Evolutionary conservation across 2,329 filamentous ascomycete genomes (phyloP), one percentile per base, ranked within the genome.

Genomic region (Waltergamsia citrina): DNA sequence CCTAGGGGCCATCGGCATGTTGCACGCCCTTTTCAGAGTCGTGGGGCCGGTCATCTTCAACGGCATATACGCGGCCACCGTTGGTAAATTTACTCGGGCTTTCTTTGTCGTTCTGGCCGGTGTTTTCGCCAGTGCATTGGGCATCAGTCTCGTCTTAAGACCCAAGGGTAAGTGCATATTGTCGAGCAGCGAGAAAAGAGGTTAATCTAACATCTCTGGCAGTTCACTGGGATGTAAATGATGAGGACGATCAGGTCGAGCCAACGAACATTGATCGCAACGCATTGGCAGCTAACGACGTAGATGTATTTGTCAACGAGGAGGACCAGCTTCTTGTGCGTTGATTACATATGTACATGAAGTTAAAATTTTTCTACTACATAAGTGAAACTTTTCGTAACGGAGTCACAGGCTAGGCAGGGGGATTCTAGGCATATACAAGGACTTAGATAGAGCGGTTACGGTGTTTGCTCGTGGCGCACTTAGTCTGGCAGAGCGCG

Each of bases 31-130:
- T 23, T 75, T 84, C 4, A 69, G 87, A 40, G 77, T 96, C 3
- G 53, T 94, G 10, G 79, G 82, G 1, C 92, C 92, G 0, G 71
- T 85, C 0, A 51, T 90, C 2, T 94, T 95, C 58, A 94, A 92
- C 49, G 73, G 84, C 5, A 74, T 96, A 8, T 98, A 94, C 53
- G 82, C 81, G 11, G 64, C 71, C 3, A 96, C 92, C 0, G 85
- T 95, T 2, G 76, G 71, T 15, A 76, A 61, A 2, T 90, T 83
- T 43, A 78, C 85, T 1, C 85, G 92, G 55, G 78, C 85, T 1
- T 80, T 94, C 1, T 95, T 95, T 53, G 74, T 93, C 7, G 74
- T 83, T 32, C 57, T 96, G 29, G 63, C 72, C 1, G 58, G 60
- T 7, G 64, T 84, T 1, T 94, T 94, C 52, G 71, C 61, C 2